Conservation (phyloP, 2,329 filamentous ascomycete species). For the Pseudocercospora eumusae region DNA sequence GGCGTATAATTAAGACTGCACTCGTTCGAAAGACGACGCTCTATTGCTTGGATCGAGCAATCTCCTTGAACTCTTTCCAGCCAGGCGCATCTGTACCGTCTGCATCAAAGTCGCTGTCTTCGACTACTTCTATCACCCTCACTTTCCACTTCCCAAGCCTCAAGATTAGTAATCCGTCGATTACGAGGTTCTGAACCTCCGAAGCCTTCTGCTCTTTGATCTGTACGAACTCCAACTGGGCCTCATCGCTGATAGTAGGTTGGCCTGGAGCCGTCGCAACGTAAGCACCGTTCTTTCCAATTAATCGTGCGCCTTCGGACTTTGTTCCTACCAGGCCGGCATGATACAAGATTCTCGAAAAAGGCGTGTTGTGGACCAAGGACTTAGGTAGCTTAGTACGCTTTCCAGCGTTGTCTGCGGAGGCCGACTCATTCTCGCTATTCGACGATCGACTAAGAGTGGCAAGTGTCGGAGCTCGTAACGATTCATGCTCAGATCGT, state of each 20-base stretch:
- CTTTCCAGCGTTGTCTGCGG: slow-evolving; percentile 28
- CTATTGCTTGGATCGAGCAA: not conserved
- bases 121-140: slow-evolving; percentile 57
- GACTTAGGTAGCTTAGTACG: slow-evolving; percentile 34
- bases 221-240: slow-evolving; percentile 61
- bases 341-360: slow-evolving; percentile 37
- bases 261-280: slow-evolving; percentile 28
- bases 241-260: slow-evolving; percentile 43
- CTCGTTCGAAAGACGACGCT: not conserved
- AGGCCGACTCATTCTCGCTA: not conserved
- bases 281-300: slow-evolving; percentile 40
- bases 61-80: slow-evolving; percentile 46
- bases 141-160: slow-evolving; percentile 63
- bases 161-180: slow-evolving; percentile 57
- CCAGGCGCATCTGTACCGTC: slow-evolving; percentile 52
- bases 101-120: slow-evolving; percentile 55
- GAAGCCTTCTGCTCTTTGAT: slow-evolving; percentile 63
- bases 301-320: slow-evolving; percentile 36
- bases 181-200: slow-evolving; percentile 61
- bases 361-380: slow-evolving; percentile 32
- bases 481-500: slow-evolving; percentile 56
- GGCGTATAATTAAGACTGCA: not conserved
- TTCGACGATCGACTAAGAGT: slow-evolving; percentile 18
- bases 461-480: slow-evolving; percentile 38
- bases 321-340: slow-evolving; percentile 38